These are phyloP conservation scores for Carex pumila DNA, from an alignment of 176 grass and related monocot species.

Conservation along the genomic window DNA sequence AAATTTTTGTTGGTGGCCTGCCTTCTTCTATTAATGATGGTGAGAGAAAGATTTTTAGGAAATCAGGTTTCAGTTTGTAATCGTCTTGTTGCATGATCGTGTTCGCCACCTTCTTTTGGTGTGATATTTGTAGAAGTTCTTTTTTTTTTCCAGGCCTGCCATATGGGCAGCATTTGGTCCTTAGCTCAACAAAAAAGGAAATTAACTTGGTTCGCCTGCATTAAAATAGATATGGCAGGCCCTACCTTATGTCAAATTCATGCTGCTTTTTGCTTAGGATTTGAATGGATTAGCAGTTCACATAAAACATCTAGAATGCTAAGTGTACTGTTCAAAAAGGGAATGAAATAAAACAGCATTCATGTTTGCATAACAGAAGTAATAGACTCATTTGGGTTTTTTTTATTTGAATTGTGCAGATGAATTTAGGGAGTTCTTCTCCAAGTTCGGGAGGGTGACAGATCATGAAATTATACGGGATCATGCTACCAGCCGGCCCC, in stretches of 20 bases:
- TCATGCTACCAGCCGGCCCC: slow-evolving; percentile 57
- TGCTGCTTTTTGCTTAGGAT: neutral
- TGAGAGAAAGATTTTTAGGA: slow-evolving; percentile 8
- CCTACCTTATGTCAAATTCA: neutral
- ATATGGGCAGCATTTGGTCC: neutral
- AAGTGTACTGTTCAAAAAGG: neutral
- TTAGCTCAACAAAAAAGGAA: neutral
- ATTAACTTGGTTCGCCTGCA: neutral
- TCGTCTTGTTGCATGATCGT: neutral
- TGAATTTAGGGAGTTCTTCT: slow-evolving; percentile 87
- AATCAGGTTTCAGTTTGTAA: neutral
- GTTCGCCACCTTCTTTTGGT: neutral
- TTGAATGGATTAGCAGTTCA: neutral
- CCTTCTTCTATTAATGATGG: slow-evolving; percentile 59
- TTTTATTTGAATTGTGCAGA: slow-evolving; percentile 38
- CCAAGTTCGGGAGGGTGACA: slow-evolving; percentile 61
- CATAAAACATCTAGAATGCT: neutral
- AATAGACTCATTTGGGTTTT: neutral
- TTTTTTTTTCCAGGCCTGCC: neutral
- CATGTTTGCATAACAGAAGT: neutral
- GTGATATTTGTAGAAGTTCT: neutral
- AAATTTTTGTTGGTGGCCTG: slow-evolving; percentile 87
- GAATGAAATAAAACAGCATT: neutral
- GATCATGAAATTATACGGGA: slow-evolving; percentile 87
- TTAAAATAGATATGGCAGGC: neutral